Base-by-base conservation (phyloP, 1,284 basidiomycete genomes). In the Anthracocystis setariae region DNA sequence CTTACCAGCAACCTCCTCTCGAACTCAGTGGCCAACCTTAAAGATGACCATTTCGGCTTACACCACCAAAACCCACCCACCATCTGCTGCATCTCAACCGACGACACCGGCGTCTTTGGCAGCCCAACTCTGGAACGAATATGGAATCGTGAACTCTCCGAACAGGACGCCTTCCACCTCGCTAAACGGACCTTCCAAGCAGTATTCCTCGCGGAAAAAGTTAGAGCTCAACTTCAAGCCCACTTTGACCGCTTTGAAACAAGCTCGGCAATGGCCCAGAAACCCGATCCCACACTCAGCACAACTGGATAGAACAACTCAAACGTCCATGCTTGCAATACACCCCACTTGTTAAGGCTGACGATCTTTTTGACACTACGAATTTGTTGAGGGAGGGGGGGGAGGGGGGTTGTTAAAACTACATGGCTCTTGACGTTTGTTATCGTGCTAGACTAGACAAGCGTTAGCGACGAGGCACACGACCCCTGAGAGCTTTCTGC, bases 401-500 rank as follows among this genome's bases (percentile, higher is more conserved):
- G 29, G 12, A 29, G 29, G 12, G 29, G 5, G 29, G 12, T 7
- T 29, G 29, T n/a, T 29, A 29, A 29, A 29, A 29, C 29, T 29
- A 29, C 29, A 29, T 7, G 29, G 29, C n/a, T 8, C 24, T 5
- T 24, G 42, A n/a, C n/a, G n/a, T n/a, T n/a, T n/a, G n/a, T n/a
- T n/a, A n/a, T n/a, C n/a, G n/a, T n/a, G n/a, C n/a, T n/a, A n/a
- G n/a, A n/a, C n/a, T n/a, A n/a, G n/a, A n/a, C n/a, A n/a, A n/a
- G n/a, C 42, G 3, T 29, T 49, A 72, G 29, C 69, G 69, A 52
- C 69, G 69, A 7, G 63, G 69, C 37, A 66, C 74, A 20, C 76
- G 47, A 17, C 72, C 72, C 23, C 77, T 67, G 35, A 82, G 29
- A 29, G 81, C 81, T 37, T 76, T 68, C 72, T 81, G 78, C 57